A percentile compares a stretch with the other conserved stretches of the same genome.
These are phyloP conservation scores for Amphicarpaea edgeworthii DNA, from an alignment of 306 rosid species.

Conservation along the genomic window DNA sequence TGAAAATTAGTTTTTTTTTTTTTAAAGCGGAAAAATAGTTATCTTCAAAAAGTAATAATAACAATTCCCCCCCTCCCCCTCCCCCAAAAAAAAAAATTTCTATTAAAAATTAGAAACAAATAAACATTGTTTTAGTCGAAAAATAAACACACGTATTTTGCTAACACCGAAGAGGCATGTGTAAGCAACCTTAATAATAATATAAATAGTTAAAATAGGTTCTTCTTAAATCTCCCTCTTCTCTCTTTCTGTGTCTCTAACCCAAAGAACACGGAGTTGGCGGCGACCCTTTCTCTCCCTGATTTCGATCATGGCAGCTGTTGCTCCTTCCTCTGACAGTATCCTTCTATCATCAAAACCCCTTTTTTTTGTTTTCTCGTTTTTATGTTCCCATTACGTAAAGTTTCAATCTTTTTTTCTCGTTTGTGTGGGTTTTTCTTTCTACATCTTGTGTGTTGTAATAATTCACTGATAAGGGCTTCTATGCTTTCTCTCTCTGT, in stretches of 20 bases:
- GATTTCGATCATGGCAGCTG: conserved; percentile 34
- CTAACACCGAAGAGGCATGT: not conserved
- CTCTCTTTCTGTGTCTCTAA: conserved; percentile 14
- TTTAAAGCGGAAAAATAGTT: too few relatives aligned
- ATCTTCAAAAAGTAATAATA: not conserved
- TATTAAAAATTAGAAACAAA: not conserved
- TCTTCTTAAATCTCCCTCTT: not conserved
- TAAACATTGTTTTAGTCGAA: not conserved
- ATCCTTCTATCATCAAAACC: not conserved
- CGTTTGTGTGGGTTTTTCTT: conserved; percentile 17
- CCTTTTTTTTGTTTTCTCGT: not conserved
- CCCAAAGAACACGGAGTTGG: conserved; percentile 34
- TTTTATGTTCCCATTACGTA: not conserved
- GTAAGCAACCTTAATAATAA: not conserved
- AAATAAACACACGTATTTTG: not conserved
- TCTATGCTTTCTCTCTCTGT: not conserved
- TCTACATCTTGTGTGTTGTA: not conserved
- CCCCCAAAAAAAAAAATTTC: too few relatives aligned
- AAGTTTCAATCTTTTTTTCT: conserved; percentile 20
- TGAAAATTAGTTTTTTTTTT: not conserved
- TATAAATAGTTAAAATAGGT: not conserved
- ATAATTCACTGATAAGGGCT: conserved; percentile 11
- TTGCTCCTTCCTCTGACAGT: conserved; percentile 40
- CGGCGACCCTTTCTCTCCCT: conserved; percentile 51
- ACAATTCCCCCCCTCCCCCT: not conserved